phyloP scores from a whole-genome alignment of 352 stramenopile genomes.

The Phytophthora palmivora region DNA sequence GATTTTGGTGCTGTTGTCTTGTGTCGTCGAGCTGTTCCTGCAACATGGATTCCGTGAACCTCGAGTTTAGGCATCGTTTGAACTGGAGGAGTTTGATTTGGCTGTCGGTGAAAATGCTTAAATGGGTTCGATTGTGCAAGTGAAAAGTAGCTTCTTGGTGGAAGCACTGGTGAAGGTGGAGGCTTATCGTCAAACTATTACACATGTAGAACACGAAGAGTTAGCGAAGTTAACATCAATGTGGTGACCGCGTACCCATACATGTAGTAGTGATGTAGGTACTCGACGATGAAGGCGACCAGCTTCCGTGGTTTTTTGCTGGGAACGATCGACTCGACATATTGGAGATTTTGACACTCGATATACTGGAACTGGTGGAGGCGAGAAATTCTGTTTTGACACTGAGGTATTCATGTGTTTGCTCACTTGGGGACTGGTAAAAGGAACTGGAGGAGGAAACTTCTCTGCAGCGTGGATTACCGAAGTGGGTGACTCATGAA shows the following conservation, averaged over 20 bases:
- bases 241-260: conserved; percentile 2
- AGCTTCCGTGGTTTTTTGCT: conserved; percentile 1
- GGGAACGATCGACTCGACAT: neutral
- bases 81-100: neutral
- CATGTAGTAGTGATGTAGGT: conserved; percentile 16
- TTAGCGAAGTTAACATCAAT: neutral
- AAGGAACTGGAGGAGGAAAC: conserved; percentile 2
- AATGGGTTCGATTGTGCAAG: conserved; percentile 14
- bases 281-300: neutral
- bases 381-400: too few species aligned
- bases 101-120: conserved; percentile 15
- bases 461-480: neutral
- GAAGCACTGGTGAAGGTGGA: conserved; percentile 6
- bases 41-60: conserved; percentile 28
- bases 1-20: conserved; percentile 1
- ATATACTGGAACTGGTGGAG: conserved; percentile 4
- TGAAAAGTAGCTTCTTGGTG: conserved; percentile 4
- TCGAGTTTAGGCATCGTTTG: conserved; percentile 9
- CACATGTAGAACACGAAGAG: neutral
- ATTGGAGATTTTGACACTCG: neutral
- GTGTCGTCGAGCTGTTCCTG: conserved; percentile 3
- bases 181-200: conserved; percentile 26
- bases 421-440: neutral
- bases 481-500: neutral
- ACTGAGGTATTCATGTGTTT: conserved; percentile 1